Conservation (phyloP, 2,329 filamentous ascomycete genomes). For the Whalleya microplaca region DNA sequence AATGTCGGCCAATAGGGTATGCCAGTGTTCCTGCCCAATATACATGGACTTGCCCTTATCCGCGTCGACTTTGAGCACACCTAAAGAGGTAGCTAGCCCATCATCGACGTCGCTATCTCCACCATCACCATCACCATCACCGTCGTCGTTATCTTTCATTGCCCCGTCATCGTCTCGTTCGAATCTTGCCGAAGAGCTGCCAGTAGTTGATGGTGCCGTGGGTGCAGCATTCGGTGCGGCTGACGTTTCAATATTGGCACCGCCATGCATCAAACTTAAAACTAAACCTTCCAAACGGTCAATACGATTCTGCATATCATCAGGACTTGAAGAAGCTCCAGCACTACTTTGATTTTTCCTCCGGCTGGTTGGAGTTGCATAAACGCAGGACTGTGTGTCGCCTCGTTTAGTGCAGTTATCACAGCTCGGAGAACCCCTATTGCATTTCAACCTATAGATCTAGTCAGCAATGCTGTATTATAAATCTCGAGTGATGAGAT, state of each 20-base stretch:
- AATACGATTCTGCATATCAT: constrained; percentile 99
- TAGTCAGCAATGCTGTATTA: constrained; percentile 38
- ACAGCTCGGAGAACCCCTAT: constrained; percentile 86
- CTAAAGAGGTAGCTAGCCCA: constrained; percentile 71
- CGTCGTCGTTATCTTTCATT: constrained; percentile 54
- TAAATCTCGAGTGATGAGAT: constrained; percentile 19
- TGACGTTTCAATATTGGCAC: constrained; percentile 55
- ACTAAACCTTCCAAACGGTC: constrained; percentile 92
- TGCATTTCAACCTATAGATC: constrained; percentile 69
- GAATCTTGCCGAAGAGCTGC: constrained; percentile 52
- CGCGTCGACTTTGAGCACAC: constrained; percentile 79
- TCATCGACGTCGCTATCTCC: constrained; percentile 74
- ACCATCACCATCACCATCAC: constrained; percentile 59
- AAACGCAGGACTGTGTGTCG: constrained; percentile 80
- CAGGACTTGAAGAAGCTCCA: constrained; percentile 66
- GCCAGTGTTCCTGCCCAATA: constrained; percentile 83
- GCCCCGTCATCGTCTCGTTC: constrained; percentile 60
- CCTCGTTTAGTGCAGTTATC: constrained; percentile 86
- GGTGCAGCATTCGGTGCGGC: constrained; percentile 31
- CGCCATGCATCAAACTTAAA: constrained; percentile 90
- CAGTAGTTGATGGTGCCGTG: constrained; percentile 43
- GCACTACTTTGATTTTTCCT: constrained; percentile 70
- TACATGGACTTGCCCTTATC: constrained; percentile 81
- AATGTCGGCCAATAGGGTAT: constrained; percentile 78
- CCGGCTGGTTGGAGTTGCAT: constrained; percentile 71